Evolutionary conservation across 139 green algal species (phyloP), one percentile per base, ranked within the genome.

Genomic region (Eudorina sp.): DNA sequence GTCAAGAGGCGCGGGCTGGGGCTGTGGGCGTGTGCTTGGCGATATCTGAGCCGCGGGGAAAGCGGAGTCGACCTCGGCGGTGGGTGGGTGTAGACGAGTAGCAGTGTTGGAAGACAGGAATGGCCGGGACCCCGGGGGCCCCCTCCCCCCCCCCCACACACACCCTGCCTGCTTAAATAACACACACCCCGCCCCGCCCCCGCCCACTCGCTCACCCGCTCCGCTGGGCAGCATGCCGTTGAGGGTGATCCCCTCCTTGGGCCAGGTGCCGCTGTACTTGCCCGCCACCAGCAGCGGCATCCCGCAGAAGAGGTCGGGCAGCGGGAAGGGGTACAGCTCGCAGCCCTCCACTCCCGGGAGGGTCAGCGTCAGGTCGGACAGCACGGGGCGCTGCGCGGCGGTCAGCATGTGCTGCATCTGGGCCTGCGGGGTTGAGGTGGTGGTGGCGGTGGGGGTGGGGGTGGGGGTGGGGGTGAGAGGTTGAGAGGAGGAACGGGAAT

Each of bases 261-360:
- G 93, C 73, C 94, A 95, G 9, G 73, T 43, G 34, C 94, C 94
- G 18, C 58, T 40, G 80, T 94, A 95, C 91, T 96, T 96, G 31
- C 94, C 94, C 14, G 90, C 78, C 21, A 96, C 88, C 79, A 96
- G 36, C 46, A 96, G 66, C 51, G 93, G 93, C 85, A 90, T 74
- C 29, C 92, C 93, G n/a, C 82, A 88, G 86, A 92, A 96, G 31
- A 96, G 89, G 86, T 96, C 94, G 36, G 94, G 94, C 40, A 94
- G 83, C 11, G 92, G 93, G 89, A 83, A 94, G 27, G 94, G 94
- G 81, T 95, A 96, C 41, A 96, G 66, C 90, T 96, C 93, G 8
- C 68, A 46, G 13, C 48, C 43, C 1, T 34, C 41, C 31, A 94
- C 45, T 23, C 89, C 94, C 0, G 64, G 66, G 14, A 95, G 80